Evolutionary conservation across 495 filamentous ascomycete species (phyloP).

Genomic region (Amphirosellinia nigrospora): DNA sequence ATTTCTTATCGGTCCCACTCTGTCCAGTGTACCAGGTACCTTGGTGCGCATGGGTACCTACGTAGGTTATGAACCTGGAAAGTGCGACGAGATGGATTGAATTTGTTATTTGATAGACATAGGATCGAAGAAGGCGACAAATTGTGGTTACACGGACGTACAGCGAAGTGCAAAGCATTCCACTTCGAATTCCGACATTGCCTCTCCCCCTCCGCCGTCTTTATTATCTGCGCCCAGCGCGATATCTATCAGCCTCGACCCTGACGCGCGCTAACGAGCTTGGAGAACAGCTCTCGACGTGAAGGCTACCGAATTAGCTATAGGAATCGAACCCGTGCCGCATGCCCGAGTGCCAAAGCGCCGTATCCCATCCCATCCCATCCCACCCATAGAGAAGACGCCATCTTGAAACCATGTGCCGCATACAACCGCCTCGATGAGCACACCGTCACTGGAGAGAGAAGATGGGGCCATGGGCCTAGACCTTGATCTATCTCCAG

Average conservation of each 20-base stretch:
- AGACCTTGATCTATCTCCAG: conserved; percentile 44
- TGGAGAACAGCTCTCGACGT: conserved; percentile 2
- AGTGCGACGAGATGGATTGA: conserved; percentile 17
- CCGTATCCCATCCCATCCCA: background rate
- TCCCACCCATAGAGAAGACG: background rate
- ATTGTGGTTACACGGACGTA: background rate
- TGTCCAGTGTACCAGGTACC: no score
- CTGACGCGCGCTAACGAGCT: conserved; percentile 2
- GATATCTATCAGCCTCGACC: background rate
- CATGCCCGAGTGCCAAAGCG: background rate
- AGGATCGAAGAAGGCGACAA: background rate
- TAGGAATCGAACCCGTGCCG: conserved; percentile 5
- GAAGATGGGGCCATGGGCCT: conserved; percentile 55
- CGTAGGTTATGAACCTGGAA: background rate
- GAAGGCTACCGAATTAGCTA: background rate
- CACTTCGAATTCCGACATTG: background rate
- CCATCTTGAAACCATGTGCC: conserved; percentile 45
- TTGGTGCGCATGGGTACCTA: background rate
- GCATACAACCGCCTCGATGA: conserved; percentile 51
- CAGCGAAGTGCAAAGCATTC: background rate
- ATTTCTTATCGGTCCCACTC: no score
- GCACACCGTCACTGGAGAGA: conserved; percentile 52
- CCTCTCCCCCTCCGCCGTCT: background rate
- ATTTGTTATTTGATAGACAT: conserved; percentile 11
- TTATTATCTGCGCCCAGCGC: background rate